These are phyloP conservation scores for Ustilago shanxiensis DNA, from an alignment of 1,284 basidiomycete genomes.

Conservation along the genomic window DNA sequence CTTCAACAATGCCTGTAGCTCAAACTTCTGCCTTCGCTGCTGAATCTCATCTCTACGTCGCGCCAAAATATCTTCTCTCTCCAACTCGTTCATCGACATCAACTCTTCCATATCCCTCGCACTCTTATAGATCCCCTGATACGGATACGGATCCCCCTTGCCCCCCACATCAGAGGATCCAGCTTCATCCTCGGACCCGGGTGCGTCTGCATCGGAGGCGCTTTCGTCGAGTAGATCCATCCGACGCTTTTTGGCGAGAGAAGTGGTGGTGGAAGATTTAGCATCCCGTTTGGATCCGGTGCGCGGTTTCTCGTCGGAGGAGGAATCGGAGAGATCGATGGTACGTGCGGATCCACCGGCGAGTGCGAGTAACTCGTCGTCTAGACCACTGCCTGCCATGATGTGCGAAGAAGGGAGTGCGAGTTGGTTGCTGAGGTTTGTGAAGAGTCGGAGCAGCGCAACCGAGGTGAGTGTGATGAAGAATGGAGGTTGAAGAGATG, in stretches of 20 bases:
- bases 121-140: conserved; percentile 89
- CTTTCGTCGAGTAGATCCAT: conserved; percentile 62
- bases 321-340: conserved; percentile 74
- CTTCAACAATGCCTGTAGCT: conserved; percentile 81
- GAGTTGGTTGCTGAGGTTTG: neutral
- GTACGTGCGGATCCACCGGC: conserved; percentile 76
- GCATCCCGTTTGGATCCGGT: conserved; percentile 57
- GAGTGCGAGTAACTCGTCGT: conserved; percentile 78
- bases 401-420: too few species aligned
- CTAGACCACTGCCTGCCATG: conserved; percentile 71
- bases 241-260: conserved; percentile 46
- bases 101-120: conserved; percentile 85
- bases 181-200: conserved; percentile 20
- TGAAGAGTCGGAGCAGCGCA: too few species aligned
- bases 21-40: conserved; percentile 79
- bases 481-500: neutral
- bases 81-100: conserved; percentile 83
- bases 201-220: conserved; percentile 32
- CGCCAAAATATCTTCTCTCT: conserved; percentile 86
- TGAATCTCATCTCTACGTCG: conserved; percentile 84
- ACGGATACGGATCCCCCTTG: conserved; percentile 75
- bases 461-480: neutral
- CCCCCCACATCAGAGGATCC: conserved; percentile 13
- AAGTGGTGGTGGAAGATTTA: conserved; percentile 5
- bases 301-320: conserved; percentile 66